Evolutionary conservation across 176 grass and related monocot species (phyloP).

Genomic region (Oropetium thomaeum): DNA sequence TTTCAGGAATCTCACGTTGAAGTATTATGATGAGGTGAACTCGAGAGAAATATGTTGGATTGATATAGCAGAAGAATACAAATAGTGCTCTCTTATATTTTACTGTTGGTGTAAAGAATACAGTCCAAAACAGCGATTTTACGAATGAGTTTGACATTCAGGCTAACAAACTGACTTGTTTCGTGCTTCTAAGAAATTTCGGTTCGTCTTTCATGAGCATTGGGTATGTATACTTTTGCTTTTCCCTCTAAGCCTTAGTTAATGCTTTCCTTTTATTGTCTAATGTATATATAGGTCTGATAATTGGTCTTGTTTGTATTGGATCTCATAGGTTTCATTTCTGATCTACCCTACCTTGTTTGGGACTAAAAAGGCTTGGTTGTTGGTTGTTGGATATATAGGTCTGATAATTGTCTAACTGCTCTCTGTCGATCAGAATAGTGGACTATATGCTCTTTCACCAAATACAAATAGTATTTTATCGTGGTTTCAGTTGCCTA

Average conservation of each 20-base stretch:
- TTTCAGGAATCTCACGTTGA: slow-evolving; percentile 27
- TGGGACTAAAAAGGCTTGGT: no score
- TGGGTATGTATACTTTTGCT: neutral
- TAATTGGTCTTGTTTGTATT: neutral
- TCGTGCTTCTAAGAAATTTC: slow-evolving; percentile 5
- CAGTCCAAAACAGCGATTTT: neutral
- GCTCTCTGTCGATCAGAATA: neutral
- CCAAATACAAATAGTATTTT: slow-evolving; percentile 15
- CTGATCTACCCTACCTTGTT: no score
- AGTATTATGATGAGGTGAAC: slow-evolving; percentile 23
- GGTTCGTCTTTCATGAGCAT: slow-evolving; percentile 12
- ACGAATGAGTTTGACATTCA: neutral
- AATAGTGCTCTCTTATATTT: slow-evolving; percentile 16
- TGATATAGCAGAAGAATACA: neutral
- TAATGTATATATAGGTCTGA: neutral
- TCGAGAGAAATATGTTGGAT: slow-evolving; percentile 15
- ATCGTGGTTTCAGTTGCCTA: neutral
- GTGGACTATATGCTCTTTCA: neutral
- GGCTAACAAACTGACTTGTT: slow-evolving; percentile 8
- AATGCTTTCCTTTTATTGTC: neutral
- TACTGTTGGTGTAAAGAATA: slow-evolving; percentile 4
- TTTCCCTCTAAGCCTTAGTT: neutral
- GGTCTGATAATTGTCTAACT: neutral
- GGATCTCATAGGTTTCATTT: no score
- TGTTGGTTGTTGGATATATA: neutral